phyloP scores from a whole-genome alignment of 306 rosid genomes.

The Rosa persica region DNA sequence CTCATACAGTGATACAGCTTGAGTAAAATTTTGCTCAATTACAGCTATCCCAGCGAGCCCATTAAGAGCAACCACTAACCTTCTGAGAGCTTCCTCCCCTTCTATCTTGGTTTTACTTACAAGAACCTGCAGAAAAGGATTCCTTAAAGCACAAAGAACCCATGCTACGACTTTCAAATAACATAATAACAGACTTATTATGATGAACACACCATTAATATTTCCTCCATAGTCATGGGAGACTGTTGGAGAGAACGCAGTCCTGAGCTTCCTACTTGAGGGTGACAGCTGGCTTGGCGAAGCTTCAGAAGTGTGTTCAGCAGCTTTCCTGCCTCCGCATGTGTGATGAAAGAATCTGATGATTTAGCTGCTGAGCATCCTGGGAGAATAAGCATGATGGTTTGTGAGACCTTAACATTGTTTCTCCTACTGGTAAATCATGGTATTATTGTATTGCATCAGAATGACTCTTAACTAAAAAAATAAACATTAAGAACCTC shows the following conservation, averaged over 20 bases:
- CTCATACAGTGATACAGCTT: slow-evolving; percentile 69
- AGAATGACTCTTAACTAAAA: slow-evolving; percentile 35
- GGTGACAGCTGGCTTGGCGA: slow-evolving; percentile 98
- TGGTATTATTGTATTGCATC: slow-evolving; percentile 10
- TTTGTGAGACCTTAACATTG: slow-evolving; percentile 34
- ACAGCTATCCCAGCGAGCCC: slow-evolving; percentile 82
- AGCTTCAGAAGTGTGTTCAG: slow-evolving; percentile 86
- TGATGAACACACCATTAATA: slow-evolving; percentile 63
- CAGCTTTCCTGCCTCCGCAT: slow-evolving; percentile 87
- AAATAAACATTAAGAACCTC: slow-evolving; percentile 52
- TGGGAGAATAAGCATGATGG: slow-evolving; percentile 35
- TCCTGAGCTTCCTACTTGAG: slow-evolving; percentile 97
- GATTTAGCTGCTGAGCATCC: slow-evolving; percentile 48
- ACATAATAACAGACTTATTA: slow-evolving; percentile 9
- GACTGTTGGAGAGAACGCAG: slow-evolving; percentile 89
- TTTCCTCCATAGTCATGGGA: slow-evolving; percentile 98
- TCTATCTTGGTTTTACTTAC: slow-evolving; percentile 86
- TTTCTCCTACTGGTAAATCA: slow-evolving; percentile 13
- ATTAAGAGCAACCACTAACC: slow-evolving; percentile 75
- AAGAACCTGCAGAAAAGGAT: slow-evolving; percentile 67
- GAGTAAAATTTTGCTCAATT: slow-evolving; percentile 60
- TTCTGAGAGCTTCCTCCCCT: slow-evolving; percentile 96
- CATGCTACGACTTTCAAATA: neutral
- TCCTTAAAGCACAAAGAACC: slow-evolving; percentile 24
- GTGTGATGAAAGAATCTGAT: slow-evolving; percentile 66